phyloP scores from a whole-genome alignment of 1,139 yeast genomes.

The Geotrichum fermentans region DNA sequence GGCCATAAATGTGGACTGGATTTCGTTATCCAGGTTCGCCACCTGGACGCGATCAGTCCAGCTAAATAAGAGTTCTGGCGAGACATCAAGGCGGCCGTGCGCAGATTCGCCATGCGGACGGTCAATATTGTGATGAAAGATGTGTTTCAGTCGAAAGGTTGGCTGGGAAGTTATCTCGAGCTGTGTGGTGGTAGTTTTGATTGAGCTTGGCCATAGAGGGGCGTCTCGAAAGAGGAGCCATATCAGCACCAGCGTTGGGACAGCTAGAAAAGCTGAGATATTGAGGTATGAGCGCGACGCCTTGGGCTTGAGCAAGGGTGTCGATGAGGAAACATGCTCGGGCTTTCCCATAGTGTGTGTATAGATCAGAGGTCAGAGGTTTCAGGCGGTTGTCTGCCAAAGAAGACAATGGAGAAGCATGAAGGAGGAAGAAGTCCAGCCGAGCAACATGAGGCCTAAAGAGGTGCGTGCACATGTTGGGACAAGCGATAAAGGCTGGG shows the following conservation, averaged over 20 bases:
- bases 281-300: not conserved
- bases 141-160: conserved; percentile 14
- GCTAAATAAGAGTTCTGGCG: not conserved
- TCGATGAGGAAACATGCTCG: not conserved
- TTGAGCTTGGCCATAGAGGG: not conserved
- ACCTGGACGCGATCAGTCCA: not conserved
- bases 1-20: conserved; percentile 2
- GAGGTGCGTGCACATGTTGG: too few species aligned
- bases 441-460: too few species aligned
- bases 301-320: not conserved
- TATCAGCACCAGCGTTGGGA: not conserved
- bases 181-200: not conserved
- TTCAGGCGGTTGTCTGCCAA: not conserved
- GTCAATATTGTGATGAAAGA: conserved; percentile 18
- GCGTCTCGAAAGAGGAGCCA: not conserved
- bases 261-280: not conserved
- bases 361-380: not conserved
- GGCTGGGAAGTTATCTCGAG: not conserved
- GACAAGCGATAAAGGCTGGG: not conserved
- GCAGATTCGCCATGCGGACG: conserved; percentile 14
- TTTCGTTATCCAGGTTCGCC: not conserved
- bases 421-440: too few species aligned
- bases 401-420: too few species aligned
- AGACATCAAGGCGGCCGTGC: conserved; percentile 14
- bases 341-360: conserved; percentile 9